Conservation (phyloP, 345 rosid species). For the Eucalyptus cloeziana region DNA sequence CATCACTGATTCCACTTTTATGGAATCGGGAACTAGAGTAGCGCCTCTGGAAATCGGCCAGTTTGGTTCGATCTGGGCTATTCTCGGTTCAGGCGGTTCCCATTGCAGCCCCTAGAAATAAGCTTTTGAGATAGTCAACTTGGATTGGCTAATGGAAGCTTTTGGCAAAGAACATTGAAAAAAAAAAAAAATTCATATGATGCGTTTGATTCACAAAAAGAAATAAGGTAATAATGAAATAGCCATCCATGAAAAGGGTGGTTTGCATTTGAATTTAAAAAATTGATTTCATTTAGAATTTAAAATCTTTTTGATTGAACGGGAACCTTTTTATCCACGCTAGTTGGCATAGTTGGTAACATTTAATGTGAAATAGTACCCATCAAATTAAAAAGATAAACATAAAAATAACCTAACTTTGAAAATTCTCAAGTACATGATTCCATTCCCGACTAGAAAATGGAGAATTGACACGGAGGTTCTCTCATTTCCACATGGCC, state of each 20-base stretch:
- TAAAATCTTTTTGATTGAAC: neutral
- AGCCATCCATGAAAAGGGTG: neutral
- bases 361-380: neutral
- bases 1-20: rapidly evolving
- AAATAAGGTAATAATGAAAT: neutral
- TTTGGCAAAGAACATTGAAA: neutral
- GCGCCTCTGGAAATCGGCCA: rapidly evolving
- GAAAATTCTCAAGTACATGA: neutral
- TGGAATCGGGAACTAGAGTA: too few species aligned
- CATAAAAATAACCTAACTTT: neutral
- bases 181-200: neutral
- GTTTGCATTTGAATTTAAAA: neutral
- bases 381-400: neutral
- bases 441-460: neutral
- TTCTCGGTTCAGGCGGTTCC: rapidly evolving
- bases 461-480: neutral
- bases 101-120: neutral
- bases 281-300: neutral
- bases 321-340: neutral
- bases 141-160: neutral
- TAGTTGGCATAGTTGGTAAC: neutral
- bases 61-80: rapidly evolving
- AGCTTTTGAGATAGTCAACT: neutral
- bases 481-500: neutral
- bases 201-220: neutral